Conservation (phyloP, 202 grass and related monocot species). For the Thinopyrum obtusiflorum region DNA sequence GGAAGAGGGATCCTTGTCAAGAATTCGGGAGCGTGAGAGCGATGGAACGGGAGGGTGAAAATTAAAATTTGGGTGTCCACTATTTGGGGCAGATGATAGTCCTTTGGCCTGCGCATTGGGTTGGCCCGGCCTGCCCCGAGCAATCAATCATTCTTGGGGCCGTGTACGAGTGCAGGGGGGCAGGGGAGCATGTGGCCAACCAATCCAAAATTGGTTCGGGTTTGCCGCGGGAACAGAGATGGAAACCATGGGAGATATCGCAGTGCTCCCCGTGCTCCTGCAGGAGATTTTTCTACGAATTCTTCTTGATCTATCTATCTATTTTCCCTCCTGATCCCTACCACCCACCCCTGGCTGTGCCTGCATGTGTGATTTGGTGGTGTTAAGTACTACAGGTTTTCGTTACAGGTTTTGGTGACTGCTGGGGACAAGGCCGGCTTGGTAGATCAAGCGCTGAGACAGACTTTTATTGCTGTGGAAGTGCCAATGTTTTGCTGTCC, state of each 20-base stretch:
- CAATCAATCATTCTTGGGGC: constrained; percentile 27
- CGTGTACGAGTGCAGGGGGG: constrained; percentile 44
- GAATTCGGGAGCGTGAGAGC: not conserved
- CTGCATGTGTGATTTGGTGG: not conserved
- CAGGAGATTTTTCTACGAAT: not conserved
- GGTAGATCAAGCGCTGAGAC: not conserved
- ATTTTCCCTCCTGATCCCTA: no score
- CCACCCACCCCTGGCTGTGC: not conserved
- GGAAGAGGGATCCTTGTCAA: not conserved
- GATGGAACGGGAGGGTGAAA: constrained; percentile 14
- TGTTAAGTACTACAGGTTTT: not conserved
- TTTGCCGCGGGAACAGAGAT: not conserved
- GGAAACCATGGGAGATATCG: not conserved
- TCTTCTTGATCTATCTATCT: no score
- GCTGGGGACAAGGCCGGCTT: not conserved
- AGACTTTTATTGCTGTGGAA: not conserved
- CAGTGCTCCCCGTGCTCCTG: constrained; percentile 13
- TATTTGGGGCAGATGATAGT: not conserved
- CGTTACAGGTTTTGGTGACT: not conserved
- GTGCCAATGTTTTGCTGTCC: not conserved
- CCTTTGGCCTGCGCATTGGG: not conserved
- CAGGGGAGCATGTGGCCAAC: constrained; percentile 40
- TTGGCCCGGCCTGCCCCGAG: not conserved
- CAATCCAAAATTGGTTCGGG: not conserved
- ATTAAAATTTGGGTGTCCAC: not conserved